Percentiles rank a stretch among this genome's conserved stretches.
These are phyloP conservation scores for Fusarium camptoceras DNA, from an alignment of 2,329 filamentous ascomycete genomes.

Conservation along the genomic window DNA sequence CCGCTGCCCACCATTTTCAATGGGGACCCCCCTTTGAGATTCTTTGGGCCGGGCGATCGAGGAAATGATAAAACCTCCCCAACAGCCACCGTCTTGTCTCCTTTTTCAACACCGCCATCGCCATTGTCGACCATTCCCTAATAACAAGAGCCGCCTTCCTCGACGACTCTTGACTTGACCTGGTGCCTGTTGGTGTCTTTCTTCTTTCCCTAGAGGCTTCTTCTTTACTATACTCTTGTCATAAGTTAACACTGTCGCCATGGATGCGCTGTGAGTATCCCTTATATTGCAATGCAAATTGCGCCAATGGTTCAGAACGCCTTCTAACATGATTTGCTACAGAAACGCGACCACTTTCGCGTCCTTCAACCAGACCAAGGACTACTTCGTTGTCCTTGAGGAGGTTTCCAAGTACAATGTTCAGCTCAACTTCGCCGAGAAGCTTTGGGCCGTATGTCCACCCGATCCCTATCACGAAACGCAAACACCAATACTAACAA, in stretches of 20 bases:
- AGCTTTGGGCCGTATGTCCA: constrained; percentile 81
- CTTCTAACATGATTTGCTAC: constrained; percentile 37
- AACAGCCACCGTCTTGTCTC: constrained; percentile 43
- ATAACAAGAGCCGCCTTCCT: constrained; percentile 31
- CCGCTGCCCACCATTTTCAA: constrained; percentile 33
- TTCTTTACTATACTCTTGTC: constrained; percentile 21
- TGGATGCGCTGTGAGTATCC: constrained; percentile 46
- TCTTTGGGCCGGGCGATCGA: constrained; percentile 39
- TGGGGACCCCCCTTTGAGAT: constrained; percentile 32
- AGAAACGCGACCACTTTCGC: constrained; percentile 67
- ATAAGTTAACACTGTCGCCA: constrained; percentile 27
- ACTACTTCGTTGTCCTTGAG: constrained; percentile 69
- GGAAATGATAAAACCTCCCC: constrained; percentile 51
- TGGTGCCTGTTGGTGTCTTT: constrained; percentile 39
- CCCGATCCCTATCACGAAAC: constrained; percentile 12
- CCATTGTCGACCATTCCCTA: constrained; percentile 35
- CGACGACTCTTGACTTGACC: constrained; percentile 38
- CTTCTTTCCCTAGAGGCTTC: constrained; percentile 7
- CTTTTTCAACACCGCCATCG: constrained; percentile 42
- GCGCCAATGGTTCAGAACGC: constrained; percentile 21
- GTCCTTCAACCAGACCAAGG: constrained; percentile 61
- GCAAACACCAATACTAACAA: constrained; percentile 32
- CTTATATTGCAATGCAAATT: constrained; percentile 22
- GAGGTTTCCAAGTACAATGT: constrained; percentile 80
- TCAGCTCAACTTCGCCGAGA: constrained; percentile 86